These are phyloP conservation scores for Dactylonectria estremocensis DNA, from an alignment of 2,329 filamentous ascomycete genomes.

Conservation along the genomic window DNA sequence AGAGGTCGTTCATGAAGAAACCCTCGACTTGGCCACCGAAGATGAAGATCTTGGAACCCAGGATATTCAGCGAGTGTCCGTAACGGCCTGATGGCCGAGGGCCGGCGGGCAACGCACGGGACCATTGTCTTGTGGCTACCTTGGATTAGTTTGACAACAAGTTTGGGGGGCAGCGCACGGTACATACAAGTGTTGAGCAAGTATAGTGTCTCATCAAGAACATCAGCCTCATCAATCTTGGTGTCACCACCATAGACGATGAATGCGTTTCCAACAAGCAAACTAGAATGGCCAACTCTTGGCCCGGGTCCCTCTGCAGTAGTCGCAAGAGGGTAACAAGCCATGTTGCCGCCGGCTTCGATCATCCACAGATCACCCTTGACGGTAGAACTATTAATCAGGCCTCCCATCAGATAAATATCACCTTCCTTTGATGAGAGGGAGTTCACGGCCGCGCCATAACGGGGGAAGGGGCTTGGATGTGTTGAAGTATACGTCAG, in stretches of 20 bases:
- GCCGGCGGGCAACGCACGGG: constrained; percentile 89
- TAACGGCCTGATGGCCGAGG: constrained; percentile 91
- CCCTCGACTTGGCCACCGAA: constrained; percentile 98
- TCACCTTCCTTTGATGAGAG: constrained; percentile 96
- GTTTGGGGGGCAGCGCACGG: not conserved
- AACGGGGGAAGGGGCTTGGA: constrained; percentile 92
- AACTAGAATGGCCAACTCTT: constrained; percentile 92
- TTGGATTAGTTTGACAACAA: constrained; percentile 34
- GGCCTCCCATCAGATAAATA: constrained; percentile 96
- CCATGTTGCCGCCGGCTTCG: constrained; percentile 88
- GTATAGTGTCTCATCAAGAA: constrained; percentile 95
- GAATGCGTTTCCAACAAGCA: constrained; percentile 97
- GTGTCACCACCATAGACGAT: constrained; percentile 99
- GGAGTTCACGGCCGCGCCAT: constrained; percentile 96
- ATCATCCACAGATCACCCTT: constrained; percentile 99
- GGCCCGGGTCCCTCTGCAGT: constrained; percentile 95
- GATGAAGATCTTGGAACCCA: constrained; percentile 97
- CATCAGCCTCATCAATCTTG: constrained; percentile 93
- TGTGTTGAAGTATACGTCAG: constrained; percentile 88
- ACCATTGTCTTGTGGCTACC: constrained; percentile 97
- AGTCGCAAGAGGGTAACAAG: constrained; percentile 92
- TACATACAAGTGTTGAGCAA: constrained; percentile 95
- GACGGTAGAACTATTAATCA: constrained; percentile 95
- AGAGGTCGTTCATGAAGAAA: constrained; percentile 97
- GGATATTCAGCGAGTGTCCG: constrained; percentile 94